Base-by-base conservation (phyloP, 164 flowering plant genomes). In the Kalanchoe fedtschenkoi region DNA sequence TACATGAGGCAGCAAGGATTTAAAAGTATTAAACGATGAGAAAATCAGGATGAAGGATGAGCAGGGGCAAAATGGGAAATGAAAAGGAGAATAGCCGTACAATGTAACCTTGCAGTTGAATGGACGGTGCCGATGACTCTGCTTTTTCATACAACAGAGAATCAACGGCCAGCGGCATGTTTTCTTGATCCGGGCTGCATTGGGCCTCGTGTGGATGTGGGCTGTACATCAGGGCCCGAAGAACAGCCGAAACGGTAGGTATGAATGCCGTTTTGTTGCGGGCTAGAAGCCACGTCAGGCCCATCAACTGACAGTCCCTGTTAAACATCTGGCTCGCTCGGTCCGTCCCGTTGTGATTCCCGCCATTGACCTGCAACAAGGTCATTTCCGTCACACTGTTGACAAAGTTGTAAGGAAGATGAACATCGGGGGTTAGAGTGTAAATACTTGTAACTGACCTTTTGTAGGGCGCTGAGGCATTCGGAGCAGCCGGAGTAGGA, bases 131-230 rank as follows among this genome's bases (percentile, higher is more conserved):
- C 1, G 81, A 74, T 16, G 92, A 68, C 19, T 70, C 59, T 19
- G 73, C 29, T 63, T 71, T 77, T 5, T 77, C 83, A 68, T 88
- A 81, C 73, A 87, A 89, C 26, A 93, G 84, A 5, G 99, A 88
- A 65, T 93, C 95, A 24, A 93, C 96, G 81, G 99, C 99, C 22
- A 93, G 65, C 5, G 99, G 99, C 99, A 93, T 93, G 91, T 93
- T 90, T 71, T 93, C 99, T 58, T 88, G 99, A 69, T 93, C 97
- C 0, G 96, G 99, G 72, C 92, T 88, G 70, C 97, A 93, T 53
- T 59, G 85, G 68, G 83, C 72, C 68, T 78, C 73, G 74, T 81
- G 93, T 0, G 87, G 96, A 78, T 88, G 91, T 28, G 89, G 71
- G 53, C 87, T 87, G 81, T 90, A 93, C 97, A 93, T 85, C 58